These are phyloP conservation scores for Austroboletus niveus DNA, from an alignment of 1,284 basidiomycete genomes.

Conservation along the genomic window DNA sequence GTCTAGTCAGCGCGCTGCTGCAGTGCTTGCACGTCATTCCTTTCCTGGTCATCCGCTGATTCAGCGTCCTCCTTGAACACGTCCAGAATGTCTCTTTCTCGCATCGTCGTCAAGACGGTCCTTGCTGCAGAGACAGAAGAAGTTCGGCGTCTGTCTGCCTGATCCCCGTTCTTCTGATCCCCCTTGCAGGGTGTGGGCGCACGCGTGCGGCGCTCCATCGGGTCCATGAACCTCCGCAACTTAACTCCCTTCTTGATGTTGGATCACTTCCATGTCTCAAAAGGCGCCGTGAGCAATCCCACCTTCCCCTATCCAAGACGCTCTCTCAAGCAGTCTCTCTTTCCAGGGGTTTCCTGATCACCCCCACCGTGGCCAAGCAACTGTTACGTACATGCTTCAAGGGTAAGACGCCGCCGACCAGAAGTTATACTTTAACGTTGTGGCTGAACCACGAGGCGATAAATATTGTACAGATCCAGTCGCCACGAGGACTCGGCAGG, in stretches of 20 bases:
- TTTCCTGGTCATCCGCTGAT: no score
- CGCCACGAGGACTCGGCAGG: constrained; percentile 93
- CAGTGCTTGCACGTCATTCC: no score
- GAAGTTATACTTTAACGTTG: not conserved
- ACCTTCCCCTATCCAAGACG: not conserved
- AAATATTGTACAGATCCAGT: constrained; percentile 45
- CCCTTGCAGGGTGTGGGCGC: constrained; percentile 76
- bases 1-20: no score
- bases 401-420: constrained; percentile 46
- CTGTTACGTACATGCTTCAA: constrained; percentile 86
- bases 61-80: not conserved
- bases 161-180: not conserved
- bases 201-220: constrained; percentile 87
- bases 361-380: constrained; percentile 87
- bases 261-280: constrained; percentile 69
- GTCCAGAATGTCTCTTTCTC: constrained; percentile 46
- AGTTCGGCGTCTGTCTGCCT: constrained; percentile 35
- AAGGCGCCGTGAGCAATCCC: constrained; percentile 52
- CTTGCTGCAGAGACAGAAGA: constrained; percentile 81
- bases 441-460: not conserved
- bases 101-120: constrained; percentile 73
- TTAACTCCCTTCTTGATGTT: constrained; percentile 91
- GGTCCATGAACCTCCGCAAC: constrained; percentile 72
- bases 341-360: constrained; percentile 76
- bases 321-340: not conserved